Conservation (phyloP, 257 asterid genomes). For the Solanum sitiens region DNA sequence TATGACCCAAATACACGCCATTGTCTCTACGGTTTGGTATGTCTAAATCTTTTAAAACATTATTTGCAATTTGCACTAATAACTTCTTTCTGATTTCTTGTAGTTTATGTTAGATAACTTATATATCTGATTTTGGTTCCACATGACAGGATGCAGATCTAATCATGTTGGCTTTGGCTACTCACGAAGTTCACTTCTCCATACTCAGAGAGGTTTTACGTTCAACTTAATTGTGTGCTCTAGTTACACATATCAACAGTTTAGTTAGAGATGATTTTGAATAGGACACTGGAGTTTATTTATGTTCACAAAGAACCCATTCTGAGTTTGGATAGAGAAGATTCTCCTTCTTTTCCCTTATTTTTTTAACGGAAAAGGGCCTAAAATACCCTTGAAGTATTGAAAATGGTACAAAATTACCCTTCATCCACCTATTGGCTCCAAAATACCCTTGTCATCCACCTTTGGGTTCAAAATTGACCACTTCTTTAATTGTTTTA, state of each 20-base stretch:
- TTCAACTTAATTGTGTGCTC: background rate
- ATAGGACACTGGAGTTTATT: background rate
- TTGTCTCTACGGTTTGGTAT: constrained; percentile 60
- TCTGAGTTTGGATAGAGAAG: background rate
- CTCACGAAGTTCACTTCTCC: constrained; percentile 54
- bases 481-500: too few relatives aligned
- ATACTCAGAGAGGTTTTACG: constrained; percentile 53
- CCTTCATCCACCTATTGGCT: too few relatives aligned
- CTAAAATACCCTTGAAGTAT: too few relatives aligned
- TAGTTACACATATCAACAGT: background rate
- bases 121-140: background rate
- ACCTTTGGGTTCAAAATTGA: too few relatives aligned
- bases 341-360: background rate
- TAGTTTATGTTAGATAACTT: background rate
- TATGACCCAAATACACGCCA: constrained; percentile 55
- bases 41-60: background rate
- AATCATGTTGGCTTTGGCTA: constrained; percentile 54
- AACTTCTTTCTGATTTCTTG: background rate
- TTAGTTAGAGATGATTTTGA: background rate
- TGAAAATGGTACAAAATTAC: too few relatives aligned
- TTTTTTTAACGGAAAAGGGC: too few relatives aligned
- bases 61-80: background rate
- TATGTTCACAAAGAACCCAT: background rate
- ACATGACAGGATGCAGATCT: constrained; percentile 55
- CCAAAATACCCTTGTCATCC: too few relatives aligned